Evolutionary conservation across 495 filamentous ascomycete genomes (phyloP), one percentile per base, ranked within the genome.

Genomic region (Rhypophila decipiens): DNA sequence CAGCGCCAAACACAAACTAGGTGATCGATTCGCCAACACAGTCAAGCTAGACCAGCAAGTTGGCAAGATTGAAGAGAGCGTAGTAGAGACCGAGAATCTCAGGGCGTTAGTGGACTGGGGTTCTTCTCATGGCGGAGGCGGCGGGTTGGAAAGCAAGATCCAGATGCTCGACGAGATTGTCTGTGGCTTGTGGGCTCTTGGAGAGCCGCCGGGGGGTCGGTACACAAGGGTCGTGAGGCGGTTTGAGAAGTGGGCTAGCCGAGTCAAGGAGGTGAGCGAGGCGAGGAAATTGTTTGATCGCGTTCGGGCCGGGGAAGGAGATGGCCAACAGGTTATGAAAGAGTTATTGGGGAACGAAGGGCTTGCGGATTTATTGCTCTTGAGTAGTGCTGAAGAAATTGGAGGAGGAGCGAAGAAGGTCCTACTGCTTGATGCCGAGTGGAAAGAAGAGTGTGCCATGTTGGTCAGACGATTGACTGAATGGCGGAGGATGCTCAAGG

Each of bases 231-330:
- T 75, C 2, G 72, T 73, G 18, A 47, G 59, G 44, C 60, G 59
- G 34, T 82, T 81, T 59, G 76, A 76, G 56, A 60, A 46, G 35
- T 82, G 79, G 79, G 56, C 69, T 21, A 56, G 53, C 2, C 51
- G 58, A 34, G 67, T 70, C 39, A 65, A 67, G 24, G 61, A 65
- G 18, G 58, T 77, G 51, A 62, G 19, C 59, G 72, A 44, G 49
- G 63, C 3, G 46, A 39, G 35, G 51, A 50, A 12, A 50, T 61
- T 19, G 49, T 40, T n/a, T n/a, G 36, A n/a, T 2, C 15, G 36
- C 9, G 15, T 58, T 29, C 22, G 23, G 29, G 46, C 53, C 4
- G 54, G 49, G 33, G 63, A 67, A 44, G 59, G 65, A 18, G 56
- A 61, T 5, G 53, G 72, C 10, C 47, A 68, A 17, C 17, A 33